These are phyloP conservation scores for Podospora comata DNA, from an alignment of 495 filamentous ascomycete genomes.

Conservation along the genomic window DNA sequence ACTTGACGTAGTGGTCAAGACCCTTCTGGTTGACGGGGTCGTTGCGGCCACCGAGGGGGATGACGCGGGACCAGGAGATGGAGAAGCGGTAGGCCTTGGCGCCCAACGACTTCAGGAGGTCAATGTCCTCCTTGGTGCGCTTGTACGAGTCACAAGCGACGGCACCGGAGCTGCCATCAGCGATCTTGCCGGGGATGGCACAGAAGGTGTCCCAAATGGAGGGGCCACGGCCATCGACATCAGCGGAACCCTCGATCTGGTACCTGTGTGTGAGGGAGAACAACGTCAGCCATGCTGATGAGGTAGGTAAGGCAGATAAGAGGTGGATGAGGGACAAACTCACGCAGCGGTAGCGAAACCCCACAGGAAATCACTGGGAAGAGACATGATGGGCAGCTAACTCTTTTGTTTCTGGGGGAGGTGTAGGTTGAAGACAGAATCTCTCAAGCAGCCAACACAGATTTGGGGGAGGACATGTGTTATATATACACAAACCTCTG, in stretches of 20 bases:
- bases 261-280: slow-evolving; percentile 46
- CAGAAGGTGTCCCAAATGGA: slow-evolving; percentile 80
- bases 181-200: slow-evolving; percentile 69
- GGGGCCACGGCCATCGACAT: slow-evolving; percentile 65
- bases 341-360: slow-evolving; percentile 77
- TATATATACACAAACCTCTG: slow-evolving; percentile 24
- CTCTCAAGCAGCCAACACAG: not conserved
- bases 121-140: slow-evolving; percentile 69
- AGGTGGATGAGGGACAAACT: slow-evolving; percentile 27
- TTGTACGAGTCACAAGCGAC: slow-evolving; percentile 77
- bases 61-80: slow-evolving; percentile 70
- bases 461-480: not conserved
- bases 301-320: not conserved
- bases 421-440: slow-evolving; percentile 9
- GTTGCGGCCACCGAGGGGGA: slow-evolving; percentile 61
- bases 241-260: slow-evolving; percentile 69
- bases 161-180: slow-evolving; percentile 63
- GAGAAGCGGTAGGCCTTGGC: slow-evolving; percentile 72
- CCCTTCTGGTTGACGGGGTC: slow-evolving; percentile 60
- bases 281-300: not conserved
- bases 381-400: slow-evolving; percentile 41
- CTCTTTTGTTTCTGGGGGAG: slow-evolving; percentile 1
- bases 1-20: slow-evolving; percentile 58
- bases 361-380: slow-evolving; percentile 76
- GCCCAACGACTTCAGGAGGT: slow-evolving; percentile 61